These are phyloP conservation scores for Cenococcum geophilum DNA, from an alignment of 495 filamentous ascomycete species.

Conservation along the genomic window DNA sequence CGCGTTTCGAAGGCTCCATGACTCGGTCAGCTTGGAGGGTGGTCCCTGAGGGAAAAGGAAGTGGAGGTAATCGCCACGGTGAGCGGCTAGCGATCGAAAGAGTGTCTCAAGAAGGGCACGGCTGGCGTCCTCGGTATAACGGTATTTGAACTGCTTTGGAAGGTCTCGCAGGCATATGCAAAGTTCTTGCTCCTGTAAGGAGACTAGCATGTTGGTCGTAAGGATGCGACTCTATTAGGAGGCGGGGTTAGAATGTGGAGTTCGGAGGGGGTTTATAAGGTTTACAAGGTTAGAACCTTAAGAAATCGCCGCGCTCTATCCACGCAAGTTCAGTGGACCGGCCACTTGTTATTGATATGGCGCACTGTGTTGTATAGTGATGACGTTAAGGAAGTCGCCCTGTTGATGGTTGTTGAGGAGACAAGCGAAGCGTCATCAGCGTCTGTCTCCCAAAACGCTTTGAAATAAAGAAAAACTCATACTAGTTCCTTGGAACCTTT, in stretches of 20 bases:
- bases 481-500: too few species aligned
- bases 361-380: neutral
- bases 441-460: too few species aligned
- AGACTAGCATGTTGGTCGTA: slow-evolving; percentile 41
- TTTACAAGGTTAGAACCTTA: neutral
- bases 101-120: slow-evolving; percentile 67
- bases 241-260: slow-evolving; percentile 13
- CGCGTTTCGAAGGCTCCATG: slow-evolving; percentile 71
- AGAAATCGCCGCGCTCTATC: neutral
- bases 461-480: too few species aligned
- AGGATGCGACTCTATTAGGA: neutral
- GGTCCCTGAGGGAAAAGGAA: slow-evolving; percentile 75
- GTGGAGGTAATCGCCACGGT: slow-evolving; percentile 62
- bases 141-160: slow-evolving; percentile 59
- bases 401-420: neutral
- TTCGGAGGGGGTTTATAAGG: neutral
- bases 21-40: slow-evolving; percentile 44
- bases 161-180: slow-evolving; percentile 67
- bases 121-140: slow-evolving; percentile 63
- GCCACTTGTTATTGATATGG: slow-evolving; percentile 2
- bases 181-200: slow-evolving; percentile 72
- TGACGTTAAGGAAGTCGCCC: neutral
- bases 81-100: slow-evolving; percentile 75
- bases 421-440: neutral
- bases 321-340: slow-evolving; percentile 2